These are phyloP conservation scores for Arthrobotrys iridis DNA, from an alignment of 2,329 filamentous ascomycete genomes.

Conservation along the genomic window DNA sequence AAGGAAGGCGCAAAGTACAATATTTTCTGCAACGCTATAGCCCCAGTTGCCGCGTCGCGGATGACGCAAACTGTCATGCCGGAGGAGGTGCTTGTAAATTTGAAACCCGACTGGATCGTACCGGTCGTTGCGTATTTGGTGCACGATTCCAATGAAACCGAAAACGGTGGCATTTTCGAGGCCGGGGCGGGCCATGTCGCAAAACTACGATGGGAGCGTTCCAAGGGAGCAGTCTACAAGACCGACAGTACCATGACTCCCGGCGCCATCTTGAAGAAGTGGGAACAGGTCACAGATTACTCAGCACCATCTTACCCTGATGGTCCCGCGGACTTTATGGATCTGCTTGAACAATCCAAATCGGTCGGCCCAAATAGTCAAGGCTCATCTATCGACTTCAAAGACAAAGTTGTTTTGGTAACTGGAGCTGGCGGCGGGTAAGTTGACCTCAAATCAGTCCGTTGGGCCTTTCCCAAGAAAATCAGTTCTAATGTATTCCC, in stretches of 20 bases:
- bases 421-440: conserved; percentile 86
- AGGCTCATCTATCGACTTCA: conserved; percentile 80
- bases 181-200: conserved; percentile 90
- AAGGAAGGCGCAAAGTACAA: conserved; percentile 99
- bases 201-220: conserved; percentile 94
- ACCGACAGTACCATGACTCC: conserved; percentile 88
- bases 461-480: neutral
- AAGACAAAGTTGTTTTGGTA: conserved; percentile 83
- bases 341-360: conserved; percentile 82
- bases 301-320: conserved; percentile 82
- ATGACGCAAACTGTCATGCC: conserved; percentile 98
- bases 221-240: conserved; percentile 87
- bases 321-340: conserved; percentile 87
- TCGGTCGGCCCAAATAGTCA: conserved; percentile 77
- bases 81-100: conserved; percentile 83
- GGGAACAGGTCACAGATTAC: conserved; percentile 88
- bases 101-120: conserved; percentile 94
- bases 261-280: conserved; percentile 85
- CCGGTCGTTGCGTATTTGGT: conserved; percentile 88
- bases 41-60: conserved; percentile 91
- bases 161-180: conserved; percentile 92
- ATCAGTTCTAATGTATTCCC: conserved; percentile 56
- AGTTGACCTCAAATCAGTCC: conserved; percentile 57
- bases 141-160: conserved; percentile 81
- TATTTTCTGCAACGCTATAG: conserved; percentile 93